Conservation (phyloP, 306 rosid species). For the Cucumis cinereus region DNA sequence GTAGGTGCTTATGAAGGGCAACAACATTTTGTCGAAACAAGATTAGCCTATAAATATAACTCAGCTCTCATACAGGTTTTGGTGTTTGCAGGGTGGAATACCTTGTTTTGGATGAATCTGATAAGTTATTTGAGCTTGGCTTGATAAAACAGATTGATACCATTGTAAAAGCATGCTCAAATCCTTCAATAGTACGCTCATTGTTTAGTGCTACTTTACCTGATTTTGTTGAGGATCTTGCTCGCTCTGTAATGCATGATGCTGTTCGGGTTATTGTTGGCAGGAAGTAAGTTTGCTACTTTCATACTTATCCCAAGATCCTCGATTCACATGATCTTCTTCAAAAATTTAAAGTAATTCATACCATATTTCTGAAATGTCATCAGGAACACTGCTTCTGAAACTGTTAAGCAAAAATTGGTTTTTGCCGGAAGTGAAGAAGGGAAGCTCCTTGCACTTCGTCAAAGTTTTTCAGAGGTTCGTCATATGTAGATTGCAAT, state of each 20-base stretch:
- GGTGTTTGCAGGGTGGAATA: constrained; percentile 61
- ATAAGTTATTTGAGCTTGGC: constrained; percentile 85
- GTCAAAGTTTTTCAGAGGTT: constrained; percentile 91
- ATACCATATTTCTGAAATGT: constrained; percentile 2
- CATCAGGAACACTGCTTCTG: constrained; percentile 84
- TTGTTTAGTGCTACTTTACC: constrained; percentile 94
- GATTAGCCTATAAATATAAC: constrained; percentile 7
- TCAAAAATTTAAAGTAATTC: not conserved
- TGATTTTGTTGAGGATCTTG: constrained; percentile 86
- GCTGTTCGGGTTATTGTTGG: constrained; percentile 92
- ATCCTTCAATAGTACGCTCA: constrained; percentile 71
- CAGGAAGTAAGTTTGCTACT: constrained; percentile 52
- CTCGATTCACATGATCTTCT: not conserved
- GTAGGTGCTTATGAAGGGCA: constrained; percentile 23
- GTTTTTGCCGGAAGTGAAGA: constrained; percentile 90
- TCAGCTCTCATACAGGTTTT: constrained; percentile 14
- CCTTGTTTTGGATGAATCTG: constrained; percentile 93
- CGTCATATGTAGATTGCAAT: not conserved
- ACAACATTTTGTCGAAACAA: not conserved
- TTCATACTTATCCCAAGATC: not conserved
- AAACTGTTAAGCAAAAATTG: constrained; percentile 69
- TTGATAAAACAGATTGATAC: constrained; percentile 75
- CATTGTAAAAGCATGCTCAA: constrained; percentile 82
- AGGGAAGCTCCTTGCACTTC: constrained; percentile 84
- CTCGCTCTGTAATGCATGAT: constrained; percentile 92